Evolutionary conservation across 371 early-diverging fungal genomes (phyloP), one percentile per base, ranked within the genome.

Genomic region (Vairimorpha apis): DNA sequence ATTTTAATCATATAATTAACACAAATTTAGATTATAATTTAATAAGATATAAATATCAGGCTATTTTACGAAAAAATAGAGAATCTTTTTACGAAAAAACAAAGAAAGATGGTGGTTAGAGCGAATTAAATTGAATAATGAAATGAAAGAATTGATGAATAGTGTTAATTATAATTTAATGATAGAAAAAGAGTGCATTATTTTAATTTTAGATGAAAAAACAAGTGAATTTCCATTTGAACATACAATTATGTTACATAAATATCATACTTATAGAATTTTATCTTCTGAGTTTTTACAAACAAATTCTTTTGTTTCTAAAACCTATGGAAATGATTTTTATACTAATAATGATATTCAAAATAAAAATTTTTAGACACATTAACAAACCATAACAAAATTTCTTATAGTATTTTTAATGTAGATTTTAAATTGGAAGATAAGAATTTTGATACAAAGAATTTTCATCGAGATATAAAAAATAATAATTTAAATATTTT

Each of bases 151-250:
- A 23, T 30, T 78, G 0, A 13, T 78, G 18, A 25, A 27, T 12
- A 33, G 14, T 29, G 32, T 69, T 16, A 47, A 66, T n/a, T 18
- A 2, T 21, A 18, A 55, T 25, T 37, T 56, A 29, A 27, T 30
- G 41, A 33, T 12, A 37, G 43, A 58, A 21, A 43, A 47, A 13
- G 38, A 55, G 1, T 8, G 10, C 3, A 41, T 67, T 1, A 33
- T 68, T 27, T 35, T 77, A 12, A 47, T 72, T 29, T 18, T 72
- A 14, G 77, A 77, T 45, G 77, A 72, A 65, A 51, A 49, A 38
- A 65, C 63, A 32, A 60, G 35, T 27, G 49, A 67, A n/a, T 77
- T 77, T 65, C 77, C 77, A 21, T 72, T 72, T 18, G 77, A 77
- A 47, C 49, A 56, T 3, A 67, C 60, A 30, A 16, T 14, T 13